Percentiles rank a stretch among this genome's conserved stretches.
phyloP scores from a whole-genome alignment of 1,284 basidiomycete species.

The Puccinia triticina region DNA sequence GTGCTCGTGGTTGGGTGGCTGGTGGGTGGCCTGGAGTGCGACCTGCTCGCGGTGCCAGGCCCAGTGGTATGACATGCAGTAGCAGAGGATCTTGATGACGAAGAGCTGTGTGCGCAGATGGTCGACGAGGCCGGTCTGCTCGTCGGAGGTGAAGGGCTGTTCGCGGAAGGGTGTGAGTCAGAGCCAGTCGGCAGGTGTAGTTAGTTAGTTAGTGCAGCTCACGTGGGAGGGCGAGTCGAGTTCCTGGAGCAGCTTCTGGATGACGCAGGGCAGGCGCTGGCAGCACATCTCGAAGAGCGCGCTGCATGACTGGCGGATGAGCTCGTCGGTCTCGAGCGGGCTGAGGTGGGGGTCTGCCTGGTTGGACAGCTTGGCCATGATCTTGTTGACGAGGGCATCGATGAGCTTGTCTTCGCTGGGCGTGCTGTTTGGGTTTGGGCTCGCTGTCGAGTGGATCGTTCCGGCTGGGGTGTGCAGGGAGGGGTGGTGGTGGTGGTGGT shows the following conservation, averaged over 20 bases:
- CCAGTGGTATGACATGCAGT: constrained; percentile 79
- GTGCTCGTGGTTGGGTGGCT: too few relatives aligned
- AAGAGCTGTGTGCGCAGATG: constrained; percentile 87
- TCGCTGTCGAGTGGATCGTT: neutral
- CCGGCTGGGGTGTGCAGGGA: neutral
- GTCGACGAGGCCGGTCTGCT: constrained; percentile 67
- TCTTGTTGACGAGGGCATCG: constrained; percentile 51
- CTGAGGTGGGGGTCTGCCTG: constrained; percentile 49
- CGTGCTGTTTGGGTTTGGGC: constrained; percentile 24
- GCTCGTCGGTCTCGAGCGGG: constrained; percentile 49
- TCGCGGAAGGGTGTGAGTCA: too few relatives aligned
- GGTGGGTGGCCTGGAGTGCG: constrained; percentile 55
- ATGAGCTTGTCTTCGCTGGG: constrained; percentile 50
- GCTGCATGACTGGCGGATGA: constrained; percentile 50
- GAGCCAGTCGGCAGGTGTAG: too few relatives aligned
- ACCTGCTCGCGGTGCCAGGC: constrained; percentile 57
- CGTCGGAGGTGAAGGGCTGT: constrained; percentile 54
- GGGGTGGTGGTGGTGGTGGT: constrained; percentile 16
- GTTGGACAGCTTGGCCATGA: constrained; percentile 52
- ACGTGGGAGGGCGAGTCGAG: constrained; percentile 50
- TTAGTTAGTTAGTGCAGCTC: neutral
- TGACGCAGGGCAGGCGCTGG: constrained; percentile 46
- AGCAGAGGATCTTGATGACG: constrained; percentile 77
- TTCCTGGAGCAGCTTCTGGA: constrained; percentile 51
- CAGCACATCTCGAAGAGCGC: constrained; percentile 52